These are phyloP conservation scores for Trypanosoma grayi DNA, from an alignment of 208 protist species.

Conservation along the genomic window DNA sequence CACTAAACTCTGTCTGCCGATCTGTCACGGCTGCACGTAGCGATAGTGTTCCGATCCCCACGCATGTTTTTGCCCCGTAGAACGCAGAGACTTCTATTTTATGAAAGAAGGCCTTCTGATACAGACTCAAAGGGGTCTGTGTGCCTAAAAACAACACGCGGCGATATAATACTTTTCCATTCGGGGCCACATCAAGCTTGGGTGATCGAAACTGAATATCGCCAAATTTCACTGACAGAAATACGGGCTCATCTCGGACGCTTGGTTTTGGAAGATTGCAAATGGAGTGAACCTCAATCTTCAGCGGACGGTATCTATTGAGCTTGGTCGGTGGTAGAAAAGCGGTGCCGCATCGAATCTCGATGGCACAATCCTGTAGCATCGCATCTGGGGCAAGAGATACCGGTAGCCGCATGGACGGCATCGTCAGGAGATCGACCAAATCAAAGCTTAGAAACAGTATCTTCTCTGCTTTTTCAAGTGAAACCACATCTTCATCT, in stretches of 20 bases:
- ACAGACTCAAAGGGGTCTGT: conserved; percentile 22
- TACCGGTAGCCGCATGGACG: background rate
- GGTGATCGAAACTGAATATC: conserved; percentile 16
- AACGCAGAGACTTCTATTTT: conserved; percentile 21
- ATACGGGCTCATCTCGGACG: background rate
- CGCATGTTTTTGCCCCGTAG: conserved; percentile 7
- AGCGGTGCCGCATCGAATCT: conserved; percentile 20
- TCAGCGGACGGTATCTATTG: conserved; percentile 32
- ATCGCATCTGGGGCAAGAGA: background rate
- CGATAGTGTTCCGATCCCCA: conserved; percentile 53
- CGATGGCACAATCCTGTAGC: conserved; percentile 16
- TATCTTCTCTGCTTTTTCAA: conserved; percentile 10
- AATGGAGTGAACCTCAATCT: conserved; percentile 27
- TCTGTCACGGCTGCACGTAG: conserved; percentile 50
- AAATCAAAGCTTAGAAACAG: conserved; percentile 18
- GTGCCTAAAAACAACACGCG: conserved; percentile 26
- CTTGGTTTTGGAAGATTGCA: conserved; percentile 1
- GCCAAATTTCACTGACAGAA: conserved; percentile 16
- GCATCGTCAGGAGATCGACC: conserved; percentile 13
- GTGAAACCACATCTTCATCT: conserved; percentile 13
- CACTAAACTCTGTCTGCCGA: conserved; percentile 39
- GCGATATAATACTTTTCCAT: conserved; percentile 20
- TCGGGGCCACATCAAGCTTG: background rate
- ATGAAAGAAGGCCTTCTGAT: conserved; percentile 23
- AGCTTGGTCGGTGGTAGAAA: conserved; percentile 24